Conservation (phyloP, 352 stramenopile genomes). For the Phytopythium oedochilum region DNA sequence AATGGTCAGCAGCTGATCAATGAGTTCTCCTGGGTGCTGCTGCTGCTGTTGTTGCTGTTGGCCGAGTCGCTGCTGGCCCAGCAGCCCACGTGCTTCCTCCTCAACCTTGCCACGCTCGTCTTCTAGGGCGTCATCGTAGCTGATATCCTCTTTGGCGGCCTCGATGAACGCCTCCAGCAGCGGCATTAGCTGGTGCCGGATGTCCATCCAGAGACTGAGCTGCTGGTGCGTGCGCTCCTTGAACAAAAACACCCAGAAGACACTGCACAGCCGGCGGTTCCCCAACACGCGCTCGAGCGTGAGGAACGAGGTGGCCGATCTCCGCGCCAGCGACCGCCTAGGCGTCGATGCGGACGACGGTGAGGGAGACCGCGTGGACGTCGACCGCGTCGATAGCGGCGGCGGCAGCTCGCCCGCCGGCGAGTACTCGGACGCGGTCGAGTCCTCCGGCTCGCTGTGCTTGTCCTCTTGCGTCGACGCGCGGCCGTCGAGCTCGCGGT, state of each 20-base stretch:
- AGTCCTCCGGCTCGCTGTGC: background rate
- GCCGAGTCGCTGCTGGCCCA: background rate
- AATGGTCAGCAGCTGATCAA: conserved; percentile 59
- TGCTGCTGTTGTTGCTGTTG: background rate
- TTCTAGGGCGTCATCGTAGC: conserved; percentile 13
- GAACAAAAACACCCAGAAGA: conserved; percentile 87
- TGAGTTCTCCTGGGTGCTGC: conserved; percentile 48
- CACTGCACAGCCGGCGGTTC: conserved; percentile 75
- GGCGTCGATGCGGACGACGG: conserved; percentile 13
- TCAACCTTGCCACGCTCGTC: conserved; percentile 18
- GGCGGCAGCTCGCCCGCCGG: background rate
- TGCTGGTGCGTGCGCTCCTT: conserved; percentile 80
- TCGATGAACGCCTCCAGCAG: conserved; percentile 54
- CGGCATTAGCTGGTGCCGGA: conserved; percentile 63
- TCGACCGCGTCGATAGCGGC: conserved; percentile 9
- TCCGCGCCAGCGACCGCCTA: conserved; percentile 13
- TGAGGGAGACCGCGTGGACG: background rate
- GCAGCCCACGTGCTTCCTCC: conserved; percentile 4
- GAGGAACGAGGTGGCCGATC: conserved; percentile 41
- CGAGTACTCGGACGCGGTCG: background rate
- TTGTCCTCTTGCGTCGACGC: background rate
- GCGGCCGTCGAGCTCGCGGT: conserved; percentile 6
- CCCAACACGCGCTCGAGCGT: conserved; percentile 68
- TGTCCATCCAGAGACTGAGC: conserved; percentile 83
- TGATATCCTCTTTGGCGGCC: conserved; percentile 28